phyloP scores from a whole-genome alignment of 768 basidiomycete species.

The Mycena olivaceomarginata region DNA sequence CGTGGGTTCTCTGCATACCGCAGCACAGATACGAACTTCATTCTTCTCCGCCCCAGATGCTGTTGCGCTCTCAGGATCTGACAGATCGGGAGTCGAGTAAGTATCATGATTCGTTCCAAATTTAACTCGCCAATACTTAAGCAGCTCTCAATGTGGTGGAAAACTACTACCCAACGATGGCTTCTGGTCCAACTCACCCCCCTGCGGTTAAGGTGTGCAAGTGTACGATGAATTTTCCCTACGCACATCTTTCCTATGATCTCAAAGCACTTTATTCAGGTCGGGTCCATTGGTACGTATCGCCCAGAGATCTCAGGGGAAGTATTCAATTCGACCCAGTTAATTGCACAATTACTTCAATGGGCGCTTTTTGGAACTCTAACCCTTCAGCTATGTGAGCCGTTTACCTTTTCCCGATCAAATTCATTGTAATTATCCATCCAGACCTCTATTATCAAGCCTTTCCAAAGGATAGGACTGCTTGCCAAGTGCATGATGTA shows the following conservation, averaged over 20 bases:
- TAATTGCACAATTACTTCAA: constrained; percentile 1
- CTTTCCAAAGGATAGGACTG: neutral
- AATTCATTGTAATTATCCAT: neutral
- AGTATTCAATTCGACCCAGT: neutral
- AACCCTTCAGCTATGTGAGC: constrained; percentile 7
- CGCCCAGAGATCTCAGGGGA: neutral
- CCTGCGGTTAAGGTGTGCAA: neutral
- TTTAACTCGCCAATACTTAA: neutral
- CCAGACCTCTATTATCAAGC: constrained; percentile 8
- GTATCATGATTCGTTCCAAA: neutral
- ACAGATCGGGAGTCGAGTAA: too few species aligned
- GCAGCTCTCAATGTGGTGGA: neutral
- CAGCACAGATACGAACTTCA: neutral
- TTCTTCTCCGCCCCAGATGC: too few species aligned
- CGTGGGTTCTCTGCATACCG: neutral
- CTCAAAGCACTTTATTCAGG: neutral
- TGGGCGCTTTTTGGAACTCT: constrained; percentile 6
- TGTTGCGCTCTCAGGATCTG: neutral
- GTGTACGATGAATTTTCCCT: neutral
- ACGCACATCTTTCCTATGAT: neutral
- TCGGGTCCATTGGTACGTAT: constrained; percentile 1
- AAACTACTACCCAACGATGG: neutral
- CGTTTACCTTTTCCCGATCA: constrained; percentile 4
- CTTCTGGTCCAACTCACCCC: neutral
- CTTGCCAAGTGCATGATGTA: neutral